These are phyloP conservation scores for Yamadazyma takamatsuzukensis DNA, from an alignment of 805 yeast genomes.

Conservation along the genomic window DNA sequence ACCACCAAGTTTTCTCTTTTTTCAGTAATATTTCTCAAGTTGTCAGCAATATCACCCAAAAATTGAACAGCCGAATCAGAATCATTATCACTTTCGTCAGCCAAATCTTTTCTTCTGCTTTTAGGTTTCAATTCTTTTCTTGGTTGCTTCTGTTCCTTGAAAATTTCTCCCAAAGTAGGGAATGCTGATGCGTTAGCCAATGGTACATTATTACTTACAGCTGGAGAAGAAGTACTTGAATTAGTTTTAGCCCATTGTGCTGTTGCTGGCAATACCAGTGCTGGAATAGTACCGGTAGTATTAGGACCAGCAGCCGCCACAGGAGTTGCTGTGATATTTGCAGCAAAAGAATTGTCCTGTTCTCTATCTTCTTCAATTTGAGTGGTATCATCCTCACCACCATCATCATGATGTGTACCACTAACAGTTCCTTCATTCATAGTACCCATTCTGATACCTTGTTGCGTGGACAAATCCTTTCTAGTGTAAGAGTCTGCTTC, in stretches of 20 bases:
- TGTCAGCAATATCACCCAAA: conserved; percentile 45
- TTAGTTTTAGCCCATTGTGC: conserved; percentile 57
- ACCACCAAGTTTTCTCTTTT: conserved; percentile 38
- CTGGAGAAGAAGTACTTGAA: conserved; percentile 30
- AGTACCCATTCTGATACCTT: conserved; percentile 56
- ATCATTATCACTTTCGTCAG: conserved; percentile 49
- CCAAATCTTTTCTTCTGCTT: conserved; percentile 30
- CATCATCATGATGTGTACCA: conserved; percentile 16
- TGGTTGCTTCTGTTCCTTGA: conserved; percentile 33
- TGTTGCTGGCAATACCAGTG: conserved; percentile 62
- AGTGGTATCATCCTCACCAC: not conserved
- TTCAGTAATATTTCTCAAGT: conserved; percentile 35
- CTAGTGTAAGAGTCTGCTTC: conserved; percentile 96
- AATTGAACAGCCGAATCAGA: conserved; percentile 45
- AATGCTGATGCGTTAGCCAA: conserved; percentile 51
- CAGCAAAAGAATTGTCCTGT: conserved; percentile 11
- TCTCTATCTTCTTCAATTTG: conserved; percentile 14
- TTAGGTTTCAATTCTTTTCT: conserved; percentile 20
- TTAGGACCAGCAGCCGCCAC: not conserved
- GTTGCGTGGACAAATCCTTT: conserved; percentile 78
- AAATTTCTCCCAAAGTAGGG: conserved; percentile 54
- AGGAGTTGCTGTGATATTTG: conserved; percentile 9
- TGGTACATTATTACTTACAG: conserved; percentile 29
- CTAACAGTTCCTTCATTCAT: conserved; percentile 25
- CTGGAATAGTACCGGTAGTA: conserved; percentile 1